Conservation (phyloP, 768 basidiomycete genomes). For the Hortiboletus flavorubellus region DNA sequence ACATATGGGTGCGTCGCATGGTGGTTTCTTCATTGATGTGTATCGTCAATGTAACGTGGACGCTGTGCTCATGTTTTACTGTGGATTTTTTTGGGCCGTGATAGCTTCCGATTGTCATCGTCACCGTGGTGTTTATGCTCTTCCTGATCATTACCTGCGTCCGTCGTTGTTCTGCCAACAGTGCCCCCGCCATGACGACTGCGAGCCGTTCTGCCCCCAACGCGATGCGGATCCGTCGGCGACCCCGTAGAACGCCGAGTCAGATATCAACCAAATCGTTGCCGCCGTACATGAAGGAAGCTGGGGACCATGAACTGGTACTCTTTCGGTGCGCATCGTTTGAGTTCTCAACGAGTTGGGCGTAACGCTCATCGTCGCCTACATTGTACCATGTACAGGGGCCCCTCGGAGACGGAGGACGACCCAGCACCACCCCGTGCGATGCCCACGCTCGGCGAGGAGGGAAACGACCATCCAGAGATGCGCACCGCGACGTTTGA, state of each 20-base stretch:
- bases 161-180: too few relatives aligned
- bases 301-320: slow-evolving; percentile 44
- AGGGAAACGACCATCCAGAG: slow-evolving; percentile 22
- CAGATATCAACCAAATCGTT: slow-evolving; percentile 77
- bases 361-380: background rate
- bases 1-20: too few relatives aligned
- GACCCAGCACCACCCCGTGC: slow-evolving; percentile 5
- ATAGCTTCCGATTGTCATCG: too few relatives aligned
- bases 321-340: slow-evolving; percentile 45
- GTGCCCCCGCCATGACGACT: too few relatives aligned
- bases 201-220: background rate
- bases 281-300: slow-evolving; percentile 80
- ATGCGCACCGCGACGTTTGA: slow-evolving; percentile 10
- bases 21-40: too few relatives aligned
- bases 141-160: too few relatives aligned
- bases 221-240: slow-evolving; percentile 15
- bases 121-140: too few relatives aligned
- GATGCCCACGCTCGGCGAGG: slow-evolving; percentile 21
- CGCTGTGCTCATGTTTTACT: too few relatives aligned
- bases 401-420: slow-evolving; percentile 26
- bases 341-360: background rate
- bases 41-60: too few relatives aligned
- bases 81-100: too few relatives aligned
- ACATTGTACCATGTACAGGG: slow-evolving; percentile 13
- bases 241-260: slow-evolving; percentile 63